Evolutionary conservation across 768 basidiomycete genomes (phyloP), one percentile per base, ranked within the genome.

Genomic region (Rhodotorula diobovata): DNA sequence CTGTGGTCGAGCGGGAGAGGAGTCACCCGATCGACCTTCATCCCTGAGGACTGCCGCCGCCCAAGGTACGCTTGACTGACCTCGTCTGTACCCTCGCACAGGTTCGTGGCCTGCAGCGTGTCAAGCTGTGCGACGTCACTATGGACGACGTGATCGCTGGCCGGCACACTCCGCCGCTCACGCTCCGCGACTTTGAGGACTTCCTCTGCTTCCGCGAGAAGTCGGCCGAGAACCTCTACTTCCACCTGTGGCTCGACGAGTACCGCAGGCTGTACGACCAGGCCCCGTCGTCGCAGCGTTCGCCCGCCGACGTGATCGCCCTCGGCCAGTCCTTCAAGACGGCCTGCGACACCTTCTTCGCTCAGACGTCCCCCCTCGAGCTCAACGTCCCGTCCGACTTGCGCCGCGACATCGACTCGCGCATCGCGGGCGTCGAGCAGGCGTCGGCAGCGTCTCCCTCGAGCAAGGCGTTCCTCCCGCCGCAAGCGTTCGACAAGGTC

Each of bases 341-440:
- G 23, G 67, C 67, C 15, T 45, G 57, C 67, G 67, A 68, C 37
- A 68, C 63, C 15, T 72, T 72, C 67, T 72, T 72, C 50, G 45
- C 67, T 8, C 21, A 48, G 10, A 30, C 63, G 21, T 66, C 63
- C 28, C 71, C 71, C 11, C 67, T 72, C 39, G 71, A 72, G 64
- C 39, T 72, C 59, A 72, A 72, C 67, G 66, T 72, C 21, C 71
- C 71, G 14, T 68, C 71, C 59, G 71, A 72, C 63, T 45, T 72
- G 25, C 63, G 71, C 32, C 66, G 71, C 43, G 63, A 68, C 10
- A 41, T 72, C 60, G 71, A 72, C 54, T 34, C 53, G 10, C 63
- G 37, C 48, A 68, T 72, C 60, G 46, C 15, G 2, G 28, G 43
- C 11, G 63, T 61, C 54, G 45, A 25, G 9, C 51, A 35, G 28